These are phyloP conservation scores for Talaromyces sp. DNA, from an alignment of 2,329 filamentous ascomycete genomes.

Conservation along the genomic window DNA sequence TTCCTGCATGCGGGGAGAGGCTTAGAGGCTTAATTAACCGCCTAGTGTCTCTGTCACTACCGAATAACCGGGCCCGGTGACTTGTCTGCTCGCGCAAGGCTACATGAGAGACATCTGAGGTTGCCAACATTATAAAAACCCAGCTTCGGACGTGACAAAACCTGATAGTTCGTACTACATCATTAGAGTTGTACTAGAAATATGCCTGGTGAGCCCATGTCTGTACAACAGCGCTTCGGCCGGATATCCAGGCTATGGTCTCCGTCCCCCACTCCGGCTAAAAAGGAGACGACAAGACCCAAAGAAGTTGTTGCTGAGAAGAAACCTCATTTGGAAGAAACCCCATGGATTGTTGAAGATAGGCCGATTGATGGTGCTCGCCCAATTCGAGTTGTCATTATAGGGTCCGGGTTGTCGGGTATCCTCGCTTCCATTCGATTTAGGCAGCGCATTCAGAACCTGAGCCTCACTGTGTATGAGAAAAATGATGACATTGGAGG, in stretches of 20 bases:
- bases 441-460: conserved; percentile 10
- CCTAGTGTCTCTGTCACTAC: too few species aligned
- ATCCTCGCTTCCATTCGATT: conserved; percentile 17
- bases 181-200: background rate
- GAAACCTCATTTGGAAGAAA: background rate
- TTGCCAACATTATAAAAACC: background rate
- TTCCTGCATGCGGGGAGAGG: background rate
- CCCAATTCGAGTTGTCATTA: conserved; percentile 15
- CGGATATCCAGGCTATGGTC: background rate
- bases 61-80: background rate
- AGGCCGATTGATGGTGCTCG: conserved; percentile 15
- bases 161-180: too few species aligned
- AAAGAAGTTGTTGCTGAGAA: background rate
- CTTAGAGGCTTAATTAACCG: background rate
- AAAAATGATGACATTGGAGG: conserved; percentile 14
- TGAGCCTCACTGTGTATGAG: conserved; percentile 11
- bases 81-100: background rate
- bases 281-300: background rate
- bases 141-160: background rate
- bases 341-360: conserved; percentile 9
- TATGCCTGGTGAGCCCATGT: background rate
- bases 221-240: background rate
- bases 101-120: too few species aligned
- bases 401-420: conserved; percentile 18
- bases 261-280: background rate